Evolutionary conservation across 2,329 filamentous ascomycete genomes (phyloP), one percentile per base, ranked within the genome.

Genomic region (Aspergillus phoenicis): DNA sequence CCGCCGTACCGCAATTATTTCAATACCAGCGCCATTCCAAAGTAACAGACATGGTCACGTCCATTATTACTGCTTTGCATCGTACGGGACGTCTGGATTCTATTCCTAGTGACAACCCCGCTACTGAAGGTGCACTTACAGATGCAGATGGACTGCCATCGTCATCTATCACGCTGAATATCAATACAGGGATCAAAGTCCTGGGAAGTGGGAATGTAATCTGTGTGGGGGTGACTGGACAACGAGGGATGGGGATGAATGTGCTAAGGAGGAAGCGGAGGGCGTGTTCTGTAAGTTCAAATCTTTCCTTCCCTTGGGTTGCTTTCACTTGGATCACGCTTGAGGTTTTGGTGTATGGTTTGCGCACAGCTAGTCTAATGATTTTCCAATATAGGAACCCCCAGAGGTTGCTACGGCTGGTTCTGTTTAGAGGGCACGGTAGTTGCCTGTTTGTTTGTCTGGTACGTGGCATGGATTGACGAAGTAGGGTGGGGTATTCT

Each of bases 171-270:
- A 66, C 71, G 33, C 59, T 75, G 48, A 67, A 68, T 28, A 61
- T 77, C 51, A 68, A 71, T 26, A 62, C 71, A 1, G 74, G 72
- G 1, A 64, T 76, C 8, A 67, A 57, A n/a, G 60, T 77, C 22
- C 66, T 66, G 26, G 73, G 74, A 6, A 63, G 56, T 30, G 55
- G 62, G 38, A 76, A 75, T 57, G 58, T 67, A 8, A 63, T 75
- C 10, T 71, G 68, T 49, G 57, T 62, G 8, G 20, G 41, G 5
- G 11, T 36, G 33, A 11, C 10, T 13, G 33, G 33, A 36, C 33
- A 36, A 2, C 13, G 33, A 13, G 10, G 11, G 5, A 33, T 33
- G 26, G 26, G 3, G 1, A 20, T 33, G 26, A 38, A 28, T 8
- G 26, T 36, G 33, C 33, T 13, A 1, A 36, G 11, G 39, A 11